Conservation (phyloP, 164 flowering plant species). For the Umbilicus rupestris region DNA sequence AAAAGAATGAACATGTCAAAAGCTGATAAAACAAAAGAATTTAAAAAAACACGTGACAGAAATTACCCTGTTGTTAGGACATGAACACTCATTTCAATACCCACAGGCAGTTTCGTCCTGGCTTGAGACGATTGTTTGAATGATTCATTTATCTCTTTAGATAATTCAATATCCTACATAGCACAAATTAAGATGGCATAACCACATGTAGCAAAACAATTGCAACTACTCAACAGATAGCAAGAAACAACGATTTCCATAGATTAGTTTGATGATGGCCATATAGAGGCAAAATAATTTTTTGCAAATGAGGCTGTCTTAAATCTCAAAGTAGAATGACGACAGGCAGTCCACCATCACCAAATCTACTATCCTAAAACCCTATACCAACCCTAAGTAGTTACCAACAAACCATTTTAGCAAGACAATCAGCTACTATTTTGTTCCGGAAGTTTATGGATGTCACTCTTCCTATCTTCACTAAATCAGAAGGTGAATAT, state of each 20-base stretch:
- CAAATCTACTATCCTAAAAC: too few relatives aligned
- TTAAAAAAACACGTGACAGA: conserved; percentile 7
- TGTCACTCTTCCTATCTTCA: neutral
- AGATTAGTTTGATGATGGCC: too few relatives aligned
- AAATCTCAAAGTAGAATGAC: too few relatives aligned
- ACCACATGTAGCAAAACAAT: too few relatives aligned
- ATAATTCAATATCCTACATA: conserved; percentile 80
- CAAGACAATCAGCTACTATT: neutral
- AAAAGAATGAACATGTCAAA: conserved; percentile 2
- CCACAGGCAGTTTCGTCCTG: conserved; percentile 81
- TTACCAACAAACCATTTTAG: neutral
- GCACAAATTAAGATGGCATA: too few relatives aligned
- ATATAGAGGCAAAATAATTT: too few relatives aligned
- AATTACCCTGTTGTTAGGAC: conserved; percentile 86
- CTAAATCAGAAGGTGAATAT: neutral
- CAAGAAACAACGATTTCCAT: too few relatives aligned
- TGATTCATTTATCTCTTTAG: conserved; percentile 89
- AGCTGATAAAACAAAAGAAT: conserved; percentile 6
- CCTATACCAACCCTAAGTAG: neutral
- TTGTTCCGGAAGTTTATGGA: neutral
- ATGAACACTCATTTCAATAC: conserved; percentile 91
- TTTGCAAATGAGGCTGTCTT: too few relatives aligned
- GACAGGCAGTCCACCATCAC: too few relatives aligned
- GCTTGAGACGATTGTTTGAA: conserved; percentile 91
- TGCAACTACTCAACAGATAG: too few relatives aligned